phyloP scores from a whole-genome alignment of 371 early-diverging fungal species.

The Rhizopus microsporus region DNA sequence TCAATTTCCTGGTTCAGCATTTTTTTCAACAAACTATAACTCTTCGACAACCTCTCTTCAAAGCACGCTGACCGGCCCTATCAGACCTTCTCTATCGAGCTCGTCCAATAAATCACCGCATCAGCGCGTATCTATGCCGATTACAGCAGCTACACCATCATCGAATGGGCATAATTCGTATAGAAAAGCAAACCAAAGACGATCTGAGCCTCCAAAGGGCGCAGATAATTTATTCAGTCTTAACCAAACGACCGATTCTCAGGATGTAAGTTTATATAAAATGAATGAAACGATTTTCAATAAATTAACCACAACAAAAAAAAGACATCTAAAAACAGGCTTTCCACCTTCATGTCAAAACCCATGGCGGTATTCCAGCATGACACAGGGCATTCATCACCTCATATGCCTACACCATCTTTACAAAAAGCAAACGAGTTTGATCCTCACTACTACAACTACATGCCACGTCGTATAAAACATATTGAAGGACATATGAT shows the following conservation, averaged over 20 bases:
- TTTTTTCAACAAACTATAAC: constrained; percentile 32
- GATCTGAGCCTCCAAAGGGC: constrained; percentile 19
- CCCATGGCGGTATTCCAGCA: constrained; percentile 40
- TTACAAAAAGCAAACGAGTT: constrained; percentile 11
- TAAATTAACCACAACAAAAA: constrained; percentile 1
- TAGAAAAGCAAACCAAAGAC: constrained; percentile 13
- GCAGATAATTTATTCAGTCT: not conserved
- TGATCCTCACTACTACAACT: constrained; percentile 19
- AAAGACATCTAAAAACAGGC: constrained; percentile 22
- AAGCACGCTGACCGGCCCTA: constrained; percentile 29
- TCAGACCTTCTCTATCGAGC: constrained; percentile 14
- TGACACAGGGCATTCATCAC: constrained; percentile 5
- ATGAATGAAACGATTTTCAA: too few species aligned
- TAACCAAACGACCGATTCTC: not conserved
- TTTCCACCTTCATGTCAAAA: constrained; percentile 43
- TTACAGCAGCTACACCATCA: constrained; percentile 17
- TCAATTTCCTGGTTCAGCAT: constrained; percentile 41
- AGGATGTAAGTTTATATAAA: constrained; percentile 14
- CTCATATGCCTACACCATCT: constrained; percentile 9
- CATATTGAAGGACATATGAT: constrained; percentile 52
- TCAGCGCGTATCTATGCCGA: constrained; percentile 23
- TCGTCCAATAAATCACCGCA: constrained; percentile 10
- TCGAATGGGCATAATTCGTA: constrained; percentile 18
- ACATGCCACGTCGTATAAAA: constrained; percentile 34
- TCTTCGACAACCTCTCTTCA: constrained; percentile 31